Evolutionary conservation across 768 basidiomycete genomes (phyloP).

Genomic region (Nidula microcarpa): DNA sequence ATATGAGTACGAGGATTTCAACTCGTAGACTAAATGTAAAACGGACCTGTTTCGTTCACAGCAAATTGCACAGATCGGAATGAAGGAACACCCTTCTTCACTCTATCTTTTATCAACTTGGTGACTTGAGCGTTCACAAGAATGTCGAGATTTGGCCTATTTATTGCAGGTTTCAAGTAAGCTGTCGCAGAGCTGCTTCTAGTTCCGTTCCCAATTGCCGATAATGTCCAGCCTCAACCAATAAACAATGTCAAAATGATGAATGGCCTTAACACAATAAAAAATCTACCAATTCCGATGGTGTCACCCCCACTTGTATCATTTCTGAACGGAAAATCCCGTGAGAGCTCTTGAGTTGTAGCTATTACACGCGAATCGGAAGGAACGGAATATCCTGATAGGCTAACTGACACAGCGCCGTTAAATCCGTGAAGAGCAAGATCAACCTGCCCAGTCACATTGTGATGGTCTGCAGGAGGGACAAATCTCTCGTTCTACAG

Average conservation of each 20-base stretch:
- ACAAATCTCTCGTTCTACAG: neutral
- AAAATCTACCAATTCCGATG: neutral
- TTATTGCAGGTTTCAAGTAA: conserved; percentile 7
- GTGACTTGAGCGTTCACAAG: conserved; percentile 13
- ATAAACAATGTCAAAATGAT: neutral
- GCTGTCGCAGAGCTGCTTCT: conserved; percentile 14
- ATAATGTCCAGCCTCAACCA: conserved; percentile 6
- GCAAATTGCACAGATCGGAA: no score
- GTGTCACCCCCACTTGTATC: neutral
- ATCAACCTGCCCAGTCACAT: conserved; percentile 3
- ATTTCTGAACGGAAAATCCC: neutral
- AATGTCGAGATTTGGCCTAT: conserved; percentile 8
- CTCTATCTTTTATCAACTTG: conserved; percentile 4
- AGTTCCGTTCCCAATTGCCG: conserved; percentile 4
- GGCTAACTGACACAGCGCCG: neutral
- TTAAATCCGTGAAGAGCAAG: conserved; percentile 3
- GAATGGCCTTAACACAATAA: neutral
- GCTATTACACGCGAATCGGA: conserved; percentile 5
- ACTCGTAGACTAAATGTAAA: no score
- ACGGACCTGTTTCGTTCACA: no score
- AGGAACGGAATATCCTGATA: neutral
- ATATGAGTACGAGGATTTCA: no score
- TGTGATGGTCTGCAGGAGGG: neutral
- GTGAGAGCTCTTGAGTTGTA: neutral
- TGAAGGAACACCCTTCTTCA: neutral